These are phyloP conservation scores for Oryza brachyantha DNA, from an alignment of 176 grass and related monocot genomes.

Conservation along the genomic window DNA sequence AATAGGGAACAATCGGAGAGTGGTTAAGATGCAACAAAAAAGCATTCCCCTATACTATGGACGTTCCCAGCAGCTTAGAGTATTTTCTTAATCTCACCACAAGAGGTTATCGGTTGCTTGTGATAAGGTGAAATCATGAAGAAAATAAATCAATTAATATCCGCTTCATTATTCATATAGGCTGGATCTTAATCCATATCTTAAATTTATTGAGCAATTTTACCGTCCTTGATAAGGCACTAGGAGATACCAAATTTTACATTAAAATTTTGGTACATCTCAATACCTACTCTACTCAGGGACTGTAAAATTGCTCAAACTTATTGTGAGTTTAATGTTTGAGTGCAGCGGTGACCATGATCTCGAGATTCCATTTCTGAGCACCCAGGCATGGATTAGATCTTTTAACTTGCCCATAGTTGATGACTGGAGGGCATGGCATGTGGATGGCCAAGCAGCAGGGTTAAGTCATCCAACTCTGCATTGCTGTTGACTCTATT, in stretches of 20 bases:
- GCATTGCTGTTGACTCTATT: no score
- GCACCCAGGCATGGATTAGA: neutral
- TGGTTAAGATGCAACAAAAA: conserved; percentile 41
- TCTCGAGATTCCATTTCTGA: neutral
- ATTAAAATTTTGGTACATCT: no score
- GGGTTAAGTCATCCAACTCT: neutral
- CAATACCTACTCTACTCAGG: no score
- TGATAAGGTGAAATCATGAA: conserved; percentile 53
- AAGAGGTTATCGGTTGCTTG: conserved; percentile 40
- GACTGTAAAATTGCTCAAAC: no score
- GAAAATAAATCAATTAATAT: no score
- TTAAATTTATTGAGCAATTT: no score
- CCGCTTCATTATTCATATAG: neutral
- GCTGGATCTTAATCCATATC: neutral
- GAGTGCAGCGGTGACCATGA: conserved; percentile 53
- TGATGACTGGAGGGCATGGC: conserved; percentile 1
- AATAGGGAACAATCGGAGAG: conserved; percentile 41
- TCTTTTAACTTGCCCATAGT: neutral
- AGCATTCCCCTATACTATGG: neutral
- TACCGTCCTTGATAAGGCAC: no score
- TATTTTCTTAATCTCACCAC: conserved; percentile 44
- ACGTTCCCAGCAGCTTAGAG: conserved; percentile 39
- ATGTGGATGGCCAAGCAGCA: neutral
- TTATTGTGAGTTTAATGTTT: no score
- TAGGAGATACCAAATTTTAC: no score